These are phyloP conservation scores for Chernovozyma sophiae-reginae DNA, from an alignment of 1,139 yeast genomes.

Conservation along the genomic window DNA sequence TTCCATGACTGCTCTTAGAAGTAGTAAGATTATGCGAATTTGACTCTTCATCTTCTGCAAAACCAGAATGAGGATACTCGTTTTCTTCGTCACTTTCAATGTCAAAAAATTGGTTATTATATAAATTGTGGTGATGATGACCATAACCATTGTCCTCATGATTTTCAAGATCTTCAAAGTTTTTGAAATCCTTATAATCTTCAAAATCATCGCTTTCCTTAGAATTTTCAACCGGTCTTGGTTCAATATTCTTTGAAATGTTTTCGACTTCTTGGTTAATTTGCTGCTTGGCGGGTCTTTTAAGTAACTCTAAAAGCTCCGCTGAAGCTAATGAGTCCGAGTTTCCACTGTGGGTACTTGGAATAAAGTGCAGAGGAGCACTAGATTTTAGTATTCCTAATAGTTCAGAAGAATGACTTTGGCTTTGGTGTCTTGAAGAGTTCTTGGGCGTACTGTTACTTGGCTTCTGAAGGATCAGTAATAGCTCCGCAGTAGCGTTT, in stretches of 20 bases:
- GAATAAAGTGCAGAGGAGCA: neutral
- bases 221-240: constrained; percentile 1
- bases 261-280: neutral
- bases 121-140: constrained; percentile 4
- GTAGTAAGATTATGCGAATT: neutral
- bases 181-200: constrained; percentile 24
- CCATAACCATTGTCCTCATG: neutral
- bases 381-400: constrained; percentile 18
- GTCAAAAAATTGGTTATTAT: constrained; percentile 21
- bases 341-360: constrained; percentile 1
- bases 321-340: neutral
- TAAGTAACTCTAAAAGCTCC: constrained; percentile 7
- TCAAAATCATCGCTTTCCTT: constrained; percentile 29
- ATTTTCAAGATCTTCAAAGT: constrained; percentile 12
- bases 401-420: constrained; percentile 13
- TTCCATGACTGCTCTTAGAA: neutral
- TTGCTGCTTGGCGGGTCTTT: constrained; percentile 2
- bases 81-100: constrained; percentile 35
- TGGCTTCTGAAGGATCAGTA: constrained; percentile 5
- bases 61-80: neutral
- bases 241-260: neutral
- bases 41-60: neutral
- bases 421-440: neutral
- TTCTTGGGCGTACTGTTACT: neutral
- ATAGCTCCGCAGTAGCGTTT: constrained; percentile 3